Evolutionary conservation across 768 basidiomycete genomes (phyloP), one percentile per base, ranked within the genome.

Genomic region (Tremella yokohamensis): DNA sequence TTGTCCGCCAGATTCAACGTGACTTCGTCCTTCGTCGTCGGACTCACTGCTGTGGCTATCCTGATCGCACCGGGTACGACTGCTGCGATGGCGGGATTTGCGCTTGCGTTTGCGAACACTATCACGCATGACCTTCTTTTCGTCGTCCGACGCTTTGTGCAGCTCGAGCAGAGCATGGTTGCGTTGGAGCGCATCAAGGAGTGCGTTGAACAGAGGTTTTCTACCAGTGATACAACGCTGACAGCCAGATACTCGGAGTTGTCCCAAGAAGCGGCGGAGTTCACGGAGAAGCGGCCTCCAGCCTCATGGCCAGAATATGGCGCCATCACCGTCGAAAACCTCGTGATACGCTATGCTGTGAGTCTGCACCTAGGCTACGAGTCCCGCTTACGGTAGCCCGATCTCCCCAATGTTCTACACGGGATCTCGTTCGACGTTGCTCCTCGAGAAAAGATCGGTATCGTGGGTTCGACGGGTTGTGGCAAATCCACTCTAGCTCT

Each of bases 121-220:
- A 83, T 93, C 56, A 86, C 85, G 1, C 79, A 77, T 44, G 89
- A 91, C 69, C 81, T 86, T 50, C 70, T 78, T 4, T 76, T 75
- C 44, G 70, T 78, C 80, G 85, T 66, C n/a, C 58, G 74, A 19
- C 67, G 69, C 22, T 75, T 67, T 49, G 90, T 93, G 25, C 84
- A 87, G 18, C 79, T 94, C 18, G 90, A 96, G 70, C 91, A 96
- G 76, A 87, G 87, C 12, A 91, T 96, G 90, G 91, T 89, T 0
- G 77, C 77, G 1, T 54, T 78, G 86, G 90, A 93, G 74, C 86
- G 92, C 52, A 84, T 94, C 74, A 91, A 91, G 72, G 92, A 94
- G 78, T 93, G 87, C 40, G 67, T 60, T 6, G n/a, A n/a, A n/a
- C n/a, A n/a, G n/a, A 16, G 12, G 26, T 15, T 19, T 24, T 39